Evolutionary conservation across 768 basidiomycete species (phyloP).

Genomic region (Trametes cubensis): DNA sequence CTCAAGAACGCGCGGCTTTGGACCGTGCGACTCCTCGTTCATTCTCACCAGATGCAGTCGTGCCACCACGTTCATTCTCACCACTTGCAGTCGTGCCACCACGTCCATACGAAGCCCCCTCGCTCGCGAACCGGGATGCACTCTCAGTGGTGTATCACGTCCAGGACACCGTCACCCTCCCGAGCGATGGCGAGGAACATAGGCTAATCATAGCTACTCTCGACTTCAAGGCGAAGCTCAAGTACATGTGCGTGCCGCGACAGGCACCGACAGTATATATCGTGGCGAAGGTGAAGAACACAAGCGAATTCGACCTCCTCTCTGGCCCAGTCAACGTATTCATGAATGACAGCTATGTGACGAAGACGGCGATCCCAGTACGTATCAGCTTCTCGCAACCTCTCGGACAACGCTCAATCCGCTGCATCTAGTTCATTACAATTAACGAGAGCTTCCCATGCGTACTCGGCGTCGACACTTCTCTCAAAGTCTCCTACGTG

Average conservation of each 20-base stretch:
- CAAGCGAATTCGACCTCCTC: constrained; percentile 57
- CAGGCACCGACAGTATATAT: constrained; percentile 47
- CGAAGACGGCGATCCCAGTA: constrained; percentile 51
- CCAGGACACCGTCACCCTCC: constrained; percentile 51
- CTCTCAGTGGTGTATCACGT: constrained; percentile 55
- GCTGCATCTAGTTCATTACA: constrained; percentile 38
- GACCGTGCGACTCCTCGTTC: background rate
- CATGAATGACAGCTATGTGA: constrained; percentile 57
- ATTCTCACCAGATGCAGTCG: too few species aligned
- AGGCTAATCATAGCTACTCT: constrained; percentile 57
- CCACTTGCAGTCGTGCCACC: background rate
- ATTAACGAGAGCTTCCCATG: constrained; percentile 55
- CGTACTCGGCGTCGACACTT: constrained; percentile 48
- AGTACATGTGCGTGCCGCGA: constrained; percentile 54
- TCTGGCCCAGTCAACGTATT: constrained; percentile 58
- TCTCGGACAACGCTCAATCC: constrained; percentile 11
- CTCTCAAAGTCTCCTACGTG: constrained; percentile 42
- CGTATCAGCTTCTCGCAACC: constrained; percentile 17
- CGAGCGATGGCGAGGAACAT: constrained; percentile 56
- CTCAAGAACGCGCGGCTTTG: too few species aligned
- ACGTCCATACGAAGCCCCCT: background rate
- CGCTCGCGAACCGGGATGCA: constrained; percentile 45
- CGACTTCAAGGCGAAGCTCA: constrained; percentile 48
- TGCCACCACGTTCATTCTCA: too few species aligned
- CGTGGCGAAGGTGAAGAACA: constrained; percentile 57